These are phyloP conservation scores for Phytophthora lateralis DNA, from an alignment of 352 stramenopile species.

Conservation along the genomic window DNA sequence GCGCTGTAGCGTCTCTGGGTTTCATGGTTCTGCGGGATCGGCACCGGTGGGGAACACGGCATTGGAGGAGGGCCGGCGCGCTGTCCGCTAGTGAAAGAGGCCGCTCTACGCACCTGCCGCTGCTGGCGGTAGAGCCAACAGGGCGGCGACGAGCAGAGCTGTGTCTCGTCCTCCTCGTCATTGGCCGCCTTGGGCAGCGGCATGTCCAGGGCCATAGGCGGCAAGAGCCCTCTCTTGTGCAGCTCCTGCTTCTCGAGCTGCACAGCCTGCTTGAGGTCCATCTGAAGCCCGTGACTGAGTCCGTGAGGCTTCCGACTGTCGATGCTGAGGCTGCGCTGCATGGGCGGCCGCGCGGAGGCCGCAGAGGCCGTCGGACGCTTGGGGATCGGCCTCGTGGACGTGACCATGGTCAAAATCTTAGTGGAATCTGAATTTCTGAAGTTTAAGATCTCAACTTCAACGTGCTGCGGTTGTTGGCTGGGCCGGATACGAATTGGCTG, in stretches of 20 bases:
- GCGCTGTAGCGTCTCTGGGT: slow-evolving; percentile 40
- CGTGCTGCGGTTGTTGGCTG: slow-evolving; percentile 1
- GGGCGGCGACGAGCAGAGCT: neutral
- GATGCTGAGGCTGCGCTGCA: slow-evolving; percentile 24
- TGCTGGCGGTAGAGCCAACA: slow-evolving; percentile 34
- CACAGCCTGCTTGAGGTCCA: slow-evolving; percentile 37
- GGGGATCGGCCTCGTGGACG: slow-evolving; percentile 10
- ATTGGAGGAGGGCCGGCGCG: slow-evolving; percentile 5
- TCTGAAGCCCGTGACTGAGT: slow-evolving; percentile 35
- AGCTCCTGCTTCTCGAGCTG: slow-evolving; percentile 44
- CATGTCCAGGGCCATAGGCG: neutral
- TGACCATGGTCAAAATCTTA: slow-evolving; percentile 22
- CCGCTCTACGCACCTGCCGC: slow-evolving; percentile 26
- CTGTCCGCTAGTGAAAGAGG: slow-evolving; percentile 38
- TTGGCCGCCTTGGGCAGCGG: slow-evolving; percentile 8
- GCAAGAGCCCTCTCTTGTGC: slow-evolving; percentile 20
- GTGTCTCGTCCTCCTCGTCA: slow-evolving; percentile 13
- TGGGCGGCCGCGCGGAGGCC: slow-evolving; percentile 6
- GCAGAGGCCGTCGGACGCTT: neutral
- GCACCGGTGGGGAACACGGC: slow-evolving; percentile 57
- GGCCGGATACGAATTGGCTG: neutral
- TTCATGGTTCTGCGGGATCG: slow-evolving; percentile 46
- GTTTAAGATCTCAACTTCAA: slow-evolving; percentile 16
- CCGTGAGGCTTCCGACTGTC: slow-evolving; percentile 13
- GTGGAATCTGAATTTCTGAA: neutral